Evolutionary conservation across 192 early-diverging fungal species (phyloP), one percentile per base, ranked within the genome.

Genomic region (Mortierella antarctica): DNA sequence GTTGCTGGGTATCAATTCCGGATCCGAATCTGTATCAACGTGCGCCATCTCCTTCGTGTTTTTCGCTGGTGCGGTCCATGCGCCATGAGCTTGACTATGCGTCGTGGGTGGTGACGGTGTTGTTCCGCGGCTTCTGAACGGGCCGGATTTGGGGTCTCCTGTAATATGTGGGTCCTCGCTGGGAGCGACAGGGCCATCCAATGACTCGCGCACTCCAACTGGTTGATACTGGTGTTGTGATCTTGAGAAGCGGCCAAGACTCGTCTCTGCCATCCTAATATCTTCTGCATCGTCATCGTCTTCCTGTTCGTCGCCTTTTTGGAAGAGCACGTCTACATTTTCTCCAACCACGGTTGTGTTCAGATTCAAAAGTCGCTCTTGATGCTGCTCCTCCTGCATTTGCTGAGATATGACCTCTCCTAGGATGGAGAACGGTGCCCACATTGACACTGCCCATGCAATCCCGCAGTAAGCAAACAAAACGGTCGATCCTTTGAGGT

Each of bases 361-460:
- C n/a, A 60, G 11, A 5, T 13, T 63, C 31, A 49, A 42, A 17
- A 44, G 42, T 6, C 62, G 62, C 5, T 45, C 58, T n/a, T 67
- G 65, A n/a, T 70, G 60, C 21, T 52, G 61, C 17, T 75, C 65
- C 48, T 75, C 63, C 57, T 80, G 73, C 70, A 85, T 82, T 44
- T 65, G 53, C 46, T 83, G 84, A 14, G 87, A 72, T 41, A 93
- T 83, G 70, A 88, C 87, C 84, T 95, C 94, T 46, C 96, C 96
- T 45, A 99, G 78, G 18, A 99, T 84, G 0, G 95, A 92, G 77
- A 98, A 97, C 6, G 97, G 97, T 8, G 94, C 91, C 97, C 97
- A 99, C 86, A 93, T 91, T 15, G 89, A 86, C 15, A 94, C 87
- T 6, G 94, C 94, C 96, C 96, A 99, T 4, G 93, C 85, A 47